Base-by-base conservation (phyloP, 2,329 filamentous ascomycete genomes). In the Arachnomyces sp. region DNA sequence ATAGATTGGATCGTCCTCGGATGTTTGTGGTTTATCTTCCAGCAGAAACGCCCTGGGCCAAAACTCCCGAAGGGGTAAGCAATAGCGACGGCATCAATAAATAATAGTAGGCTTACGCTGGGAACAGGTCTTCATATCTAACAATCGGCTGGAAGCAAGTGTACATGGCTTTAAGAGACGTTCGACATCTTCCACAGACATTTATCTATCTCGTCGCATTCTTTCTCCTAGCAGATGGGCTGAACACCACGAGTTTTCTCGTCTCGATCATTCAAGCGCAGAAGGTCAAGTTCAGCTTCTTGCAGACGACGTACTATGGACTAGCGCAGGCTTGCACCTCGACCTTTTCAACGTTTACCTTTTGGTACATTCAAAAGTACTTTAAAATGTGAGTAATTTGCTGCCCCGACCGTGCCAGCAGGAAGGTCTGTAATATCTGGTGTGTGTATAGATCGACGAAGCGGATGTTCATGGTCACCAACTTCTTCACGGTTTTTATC, bases 61-160 rank as follows among this genome's bases (percentile, higher is more conserved):
- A 55, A 53, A 16, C 51, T 67, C 15, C 65, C 63, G 4, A 55
- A 62, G 36, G 64, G 63, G 1, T 65, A 25, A 25, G 21, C 21
- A 25, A 25, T 25, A 9, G 21, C 21, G 5, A 5, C 21, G 21
- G 21, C 5, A 25, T 9, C 21, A 9, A 25, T 25, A n/a, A n/a
- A n/a, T 25, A 9, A 9, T 9, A 25, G 21, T 9, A 25, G 21
- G 21, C 21, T 25, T 25, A 25, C 21, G 5, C 21, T 25, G 9
- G 21, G 21, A n/a, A 25, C 21, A 25, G 21, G 21, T 25, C 60
- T 15, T 63, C 46, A 29, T 66, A 66, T 37, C 41, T 53, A 1
- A 67, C 59, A 1, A 64, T 68, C 36, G 65, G 63, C 0, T 62
- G 63, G 51, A 67, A 65, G 42, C 63, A 68, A 45, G 60, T 66